Conservation (phyloP, 2,329 filamentous ascomycete species). For the Ophiostoma sp. region DNA sequence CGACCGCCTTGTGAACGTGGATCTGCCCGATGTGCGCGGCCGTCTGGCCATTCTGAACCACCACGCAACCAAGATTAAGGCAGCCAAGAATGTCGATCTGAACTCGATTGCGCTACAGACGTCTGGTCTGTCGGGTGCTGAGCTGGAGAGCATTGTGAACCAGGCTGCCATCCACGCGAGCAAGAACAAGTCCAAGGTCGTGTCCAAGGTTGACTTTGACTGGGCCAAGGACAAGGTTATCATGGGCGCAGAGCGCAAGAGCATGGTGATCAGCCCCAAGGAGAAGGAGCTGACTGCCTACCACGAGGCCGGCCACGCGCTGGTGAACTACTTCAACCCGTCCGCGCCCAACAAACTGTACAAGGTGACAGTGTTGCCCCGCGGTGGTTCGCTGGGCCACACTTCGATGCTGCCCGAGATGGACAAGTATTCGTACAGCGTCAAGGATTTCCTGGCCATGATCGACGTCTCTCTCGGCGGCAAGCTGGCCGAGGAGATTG, state of each 20-base stretch:
- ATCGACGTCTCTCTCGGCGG: slow-evolving; percentile 70
- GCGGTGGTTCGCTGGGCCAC: slow-evolving; percentile 78
- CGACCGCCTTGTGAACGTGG: slow-evolving; percentile 84
- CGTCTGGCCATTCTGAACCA: slow-evolving; percentile 90
- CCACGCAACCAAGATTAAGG: slow-evolving; percentile 86
- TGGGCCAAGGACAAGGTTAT: slow-evolving; percentile 98
- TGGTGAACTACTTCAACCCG: slow-evolving; percentile 76
- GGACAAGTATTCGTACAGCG: slow-evolving; percentile 86
- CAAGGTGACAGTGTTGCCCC: slow-evolving; percentile 94
- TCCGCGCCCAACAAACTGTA: slow-evolving; percentile 74
- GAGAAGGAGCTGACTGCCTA: slow-evolving; percentile 97
- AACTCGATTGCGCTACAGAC: slow-evolving; percentile 80
- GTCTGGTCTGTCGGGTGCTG: slow-evolving; percentile 87
- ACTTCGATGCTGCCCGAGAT: slow-evolving; percentile 85
- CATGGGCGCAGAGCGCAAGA: slow-evolving; percentile 90
- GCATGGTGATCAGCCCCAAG: slow-evolving; percentile 82
- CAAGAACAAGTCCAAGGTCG: slow-evolving; percentile 69
- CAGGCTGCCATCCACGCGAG: slow-evolving; percentile 94
- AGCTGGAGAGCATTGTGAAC: slow-evolving; percentile 95
- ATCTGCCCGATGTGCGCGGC: slow-evolving; percentile 86
- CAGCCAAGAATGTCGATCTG: slow-evolving; percentile 73
- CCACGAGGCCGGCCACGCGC: slow-evolving; percentile 92
- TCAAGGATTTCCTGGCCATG: slow-evolving; percentile 66
- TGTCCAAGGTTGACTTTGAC: slow-evolving; percentile 77
- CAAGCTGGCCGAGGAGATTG: slow-evolving; percentile 78